A percentile compares a stretch with the other conserved stretches of the same genome.
Conservation (phyloP, 2,329 filamentous ascomycete genomes). For the Cercospora berteroae region DNA sequence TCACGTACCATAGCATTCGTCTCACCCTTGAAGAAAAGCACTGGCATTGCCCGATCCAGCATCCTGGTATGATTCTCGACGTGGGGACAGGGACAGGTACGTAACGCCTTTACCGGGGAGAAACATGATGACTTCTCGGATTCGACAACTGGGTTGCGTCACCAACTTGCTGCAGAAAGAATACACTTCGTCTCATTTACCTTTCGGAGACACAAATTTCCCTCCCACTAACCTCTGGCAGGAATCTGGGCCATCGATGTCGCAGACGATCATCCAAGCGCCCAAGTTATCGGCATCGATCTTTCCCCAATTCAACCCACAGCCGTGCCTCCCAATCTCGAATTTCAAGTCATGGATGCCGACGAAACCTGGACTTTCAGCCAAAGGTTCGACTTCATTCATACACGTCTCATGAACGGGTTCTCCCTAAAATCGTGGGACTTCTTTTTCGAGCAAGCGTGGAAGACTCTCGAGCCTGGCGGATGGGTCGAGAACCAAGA, state of each 20-base stretch:
- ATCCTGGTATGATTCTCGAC: slow-evolving; percentile 46
- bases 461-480: slow-evolving; percentile 32
- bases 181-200: background rate
- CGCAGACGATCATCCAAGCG: slow-evolving; percentile 30
- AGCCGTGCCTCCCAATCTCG: slow-evolving; percentile 24
- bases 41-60: slow-evolving; percentile 25
- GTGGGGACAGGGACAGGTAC: slow-evolving; percentile 48
- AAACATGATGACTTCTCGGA: no score
- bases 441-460: slow-evolving; percentile 31
- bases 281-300: slow-evolving; percentile 33
- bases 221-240: background rate
- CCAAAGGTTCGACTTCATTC: slow-evolving; percentile 33
- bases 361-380: slow-evolving; percentile 28
- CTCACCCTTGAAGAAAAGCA: slow-evolving; percentile 30
- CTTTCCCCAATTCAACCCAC: slow-evolving; percentile 35
- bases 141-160: no score
- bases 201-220: background rate
- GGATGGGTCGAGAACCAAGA: slow-evolving; percentile 45
- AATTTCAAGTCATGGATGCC: slow-evolving; percentile 26
- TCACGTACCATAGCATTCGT: slow-evolving; percentile 29
- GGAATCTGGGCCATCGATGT: slow-evolving; percentile 25
- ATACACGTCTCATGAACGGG: slow-evolving; percentile 33
- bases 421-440: slow-evolving; percentile 33
- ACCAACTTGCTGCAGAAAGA: no score
- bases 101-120: background rate